phyloP scores from a whole-genome alignment of 257 asterid species.

The Ocimum tenuiflorum region DNA sequence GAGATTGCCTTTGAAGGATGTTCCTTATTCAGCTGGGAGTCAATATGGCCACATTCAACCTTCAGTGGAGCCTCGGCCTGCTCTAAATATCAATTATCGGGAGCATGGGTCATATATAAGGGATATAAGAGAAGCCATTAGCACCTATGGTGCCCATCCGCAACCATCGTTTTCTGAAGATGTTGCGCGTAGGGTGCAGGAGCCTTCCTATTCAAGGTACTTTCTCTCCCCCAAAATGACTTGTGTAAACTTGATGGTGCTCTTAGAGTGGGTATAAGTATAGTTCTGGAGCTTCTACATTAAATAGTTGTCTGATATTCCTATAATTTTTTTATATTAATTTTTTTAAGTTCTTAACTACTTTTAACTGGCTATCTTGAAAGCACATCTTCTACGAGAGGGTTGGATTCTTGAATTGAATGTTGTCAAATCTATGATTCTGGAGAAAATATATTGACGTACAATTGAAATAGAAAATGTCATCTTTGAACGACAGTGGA shows the following conservation, averaged over 20 bases:
- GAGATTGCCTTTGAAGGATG: slow-evolving; percentile 16
- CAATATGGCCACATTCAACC: slow-evolving; percentile 25
- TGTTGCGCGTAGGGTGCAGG: slow-evolving; percentile 18
- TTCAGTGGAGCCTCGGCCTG: slow-evolving; percentile 14
- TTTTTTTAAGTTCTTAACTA: too few species aligned
- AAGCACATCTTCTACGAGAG: neutral
- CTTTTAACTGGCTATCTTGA: neutral
- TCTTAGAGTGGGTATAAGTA: neutral
- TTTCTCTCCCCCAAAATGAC: slow-evolving; percentile 7
- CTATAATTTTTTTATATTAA: too few species aligned
- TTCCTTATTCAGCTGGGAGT: slow-evolving; percentile 21
- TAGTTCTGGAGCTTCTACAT: neutral
- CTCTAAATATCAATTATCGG: slow-evolving; percentile 11
- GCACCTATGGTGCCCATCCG: slow-evolving; percentile 22
- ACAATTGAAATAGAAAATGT: neutral
- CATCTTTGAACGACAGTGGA: neutral
- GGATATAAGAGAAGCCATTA: slow-evolving; percentile 22
- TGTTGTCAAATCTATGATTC: too few species aligned
- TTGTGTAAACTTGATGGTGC: neutral
- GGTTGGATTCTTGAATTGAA: neutral
- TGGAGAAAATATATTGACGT: neutral
- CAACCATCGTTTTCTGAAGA: slow-evolving; percentile 16
- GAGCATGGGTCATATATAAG: slow-evolving; percentile 32
- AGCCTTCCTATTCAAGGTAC: slow-evolving; percentile 38
- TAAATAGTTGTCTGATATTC: neutral